Evolutionary conservation across 306 rosid species (phyloP), one percentile per base, ranked within the genome.

Genomic region (Vicia villosa): DNA sequence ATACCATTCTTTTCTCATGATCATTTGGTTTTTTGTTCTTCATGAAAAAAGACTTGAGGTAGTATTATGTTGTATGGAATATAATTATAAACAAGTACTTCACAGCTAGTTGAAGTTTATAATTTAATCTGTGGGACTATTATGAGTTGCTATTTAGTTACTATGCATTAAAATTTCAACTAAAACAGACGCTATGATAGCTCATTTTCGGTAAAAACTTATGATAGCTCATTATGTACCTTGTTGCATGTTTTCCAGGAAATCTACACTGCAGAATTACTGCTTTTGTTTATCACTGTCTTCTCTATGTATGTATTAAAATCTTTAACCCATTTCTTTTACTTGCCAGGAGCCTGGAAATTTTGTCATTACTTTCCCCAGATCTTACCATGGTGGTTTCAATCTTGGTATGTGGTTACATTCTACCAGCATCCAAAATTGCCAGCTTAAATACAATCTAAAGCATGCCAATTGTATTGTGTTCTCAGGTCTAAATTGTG

Each of bases 301-400:
- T 69, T 63, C 58, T 43, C 20, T 74, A 59, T 67, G 37, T 51
- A 8, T 65, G 60, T 73, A 36, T 66, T 73, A 57, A 57, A 36
- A 34, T 46, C 17, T 38, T 55, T 75, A 66, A 66, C 34, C 13
- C 62, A 52, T 37, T 73, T 45, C 68, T 74, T 74, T 75, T 68
- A 12, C 73, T 75, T 63, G 8, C 63, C 86, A 93, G 98, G 98
- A 93, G 84, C 96, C 97, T 64, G 98, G 98, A 66, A 93, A 90
- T 85, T 93, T 93, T 74, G 97, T 93, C 65, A 89, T 93, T 74
- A 93, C 98, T 85, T 93, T 93, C 81, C 98, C 98, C 67, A 78
- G 87, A 73, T 90, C 98, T 63, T 93, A 85, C 84, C 98, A 93
- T 70, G 98, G 98, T 73, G 98, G 98, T 77, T 93, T 93, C 68